Conservation (phyloP, 2,329 filamentous ascomycete genomes). For the Pseudocercospora crystallina region DNA sequence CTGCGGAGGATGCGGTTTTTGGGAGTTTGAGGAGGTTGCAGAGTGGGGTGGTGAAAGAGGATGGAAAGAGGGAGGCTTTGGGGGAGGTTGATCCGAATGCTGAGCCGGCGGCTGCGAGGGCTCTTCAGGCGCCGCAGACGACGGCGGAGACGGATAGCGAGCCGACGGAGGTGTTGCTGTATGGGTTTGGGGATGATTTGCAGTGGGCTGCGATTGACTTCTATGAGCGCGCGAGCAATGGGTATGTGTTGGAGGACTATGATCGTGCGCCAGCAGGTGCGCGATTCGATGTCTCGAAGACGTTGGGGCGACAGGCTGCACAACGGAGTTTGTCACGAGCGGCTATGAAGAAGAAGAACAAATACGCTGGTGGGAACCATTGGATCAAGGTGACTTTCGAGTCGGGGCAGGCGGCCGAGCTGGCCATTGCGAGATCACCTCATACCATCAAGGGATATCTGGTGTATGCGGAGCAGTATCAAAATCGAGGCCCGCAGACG, state of each 20-base stretch:
- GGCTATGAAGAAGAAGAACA: constrained; percentile 76
- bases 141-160: constrained; percentile 35
- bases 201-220: constrained; percentile 85
- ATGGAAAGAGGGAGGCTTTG: constrained; percentile 21
- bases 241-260: constrained; percentile 89
- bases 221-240: constrained; percentile 78
- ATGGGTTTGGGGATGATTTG: constrained; percentile 70
- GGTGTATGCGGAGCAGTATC: constrained; percentile 50
- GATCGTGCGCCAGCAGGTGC: constrained; percentile 75
- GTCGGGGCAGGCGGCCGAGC: constrained; percentile 49
- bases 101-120: constrained; percentile 25
- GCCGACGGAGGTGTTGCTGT: constrained; percentile 77
- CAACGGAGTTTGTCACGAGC: constrained; percentile 67
- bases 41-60: constrained; percentile 29
- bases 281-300: constrained; percentile 72
- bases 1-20: constrained; percentile 50
- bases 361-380: constrained; percentile 78
- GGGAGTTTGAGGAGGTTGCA: constrained; percentile 28
- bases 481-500: constrained; percentile 44
- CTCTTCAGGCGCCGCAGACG: constrained; percentile 28
- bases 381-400: constrained; percentile 71
- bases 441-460: constrained; percentile 49
- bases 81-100: constrained; percentile 31
- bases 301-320: constrained; percentile 69
- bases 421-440: constrained; percentile 48